Evolutionary conservation across 139 green algal species (phyloP).

Genomic region (Micractinium sp.): DNA sequence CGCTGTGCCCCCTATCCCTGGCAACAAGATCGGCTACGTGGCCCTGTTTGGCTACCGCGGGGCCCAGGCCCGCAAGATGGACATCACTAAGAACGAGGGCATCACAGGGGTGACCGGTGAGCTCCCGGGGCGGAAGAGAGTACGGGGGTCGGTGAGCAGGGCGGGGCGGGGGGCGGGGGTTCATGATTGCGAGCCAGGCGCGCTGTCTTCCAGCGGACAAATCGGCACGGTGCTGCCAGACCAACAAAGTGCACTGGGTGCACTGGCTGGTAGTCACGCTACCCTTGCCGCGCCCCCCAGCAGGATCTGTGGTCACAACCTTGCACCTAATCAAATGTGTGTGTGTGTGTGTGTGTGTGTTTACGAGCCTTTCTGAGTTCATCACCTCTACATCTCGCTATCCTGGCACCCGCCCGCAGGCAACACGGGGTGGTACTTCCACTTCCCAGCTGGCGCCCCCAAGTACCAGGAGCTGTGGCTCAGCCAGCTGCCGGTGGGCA

Average conservation of each 20-base stretch:
- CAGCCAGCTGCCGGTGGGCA: conserved; percentile 44
- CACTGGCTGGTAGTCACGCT: no score
- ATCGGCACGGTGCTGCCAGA: not conserved
- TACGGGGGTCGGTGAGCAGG: no score
- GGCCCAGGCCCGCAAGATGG: conserved; percentile 43
- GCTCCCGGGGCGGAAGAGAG: no score
- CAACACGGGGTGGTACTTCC: conserved; percentile 62
- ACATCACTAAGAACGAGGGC: conserved; percentile 66
- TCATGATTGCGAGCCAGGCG: no score
- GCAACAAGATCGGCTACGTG: conserved; percentile 45
- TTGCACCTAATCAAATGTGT: no score
- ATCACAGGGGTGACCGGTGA: conserved; percentile 60
- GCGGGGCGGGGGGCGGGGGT: no score
- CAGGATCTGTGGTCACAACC: no score
- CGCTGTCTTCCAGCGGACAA: no score
- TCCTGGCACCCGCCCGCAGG: not conserved
- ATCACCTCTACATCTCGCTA: not conserved
- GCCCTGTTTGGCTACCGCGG: conserved; percentile 55
- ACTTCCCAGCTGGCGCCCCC: conserved; percentile 43
- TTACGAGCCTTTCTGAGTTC: no score
- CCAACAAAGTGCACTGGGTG: not conserved
- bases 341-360: no score
- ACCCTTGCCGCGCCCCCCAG: no score
- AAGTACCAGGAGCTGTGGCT: conserved; percentile 50
- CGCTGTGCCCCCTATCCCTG: conserved; percentile 3